These are phyloP conservation scores for Lathyrus aphaca DNA, from an alignment of 306 rosid genomes.

Conservation along the genomic window DNA sequence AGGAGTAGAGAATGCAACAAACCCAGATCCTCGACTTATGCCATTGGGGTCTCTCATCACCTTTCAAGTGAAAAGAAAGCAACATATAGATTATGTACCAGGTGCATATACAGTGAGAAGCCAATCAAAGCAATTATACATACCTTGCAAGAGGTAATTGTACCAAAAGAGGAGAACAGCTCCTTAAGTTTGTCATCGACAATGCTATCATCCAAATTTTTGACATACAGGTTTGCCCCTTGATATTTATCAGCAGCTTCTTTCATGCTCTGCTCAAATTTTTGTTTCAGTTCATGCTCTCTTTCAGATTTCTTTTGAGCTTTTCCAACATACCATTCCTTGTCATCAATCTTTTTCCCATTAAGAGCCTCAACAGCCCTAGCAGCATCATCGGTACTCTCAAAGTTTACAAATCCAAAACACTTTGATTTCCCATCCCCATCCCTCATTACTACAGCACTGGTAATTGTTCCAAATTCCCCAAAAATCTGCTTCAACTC, in stretches of 20 bases:
- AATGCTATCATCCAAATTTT: slow-evolving; percentile 71
- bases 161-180: slow-evolving; percentile 57
- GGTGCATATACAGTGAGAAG: slow-evolving; percentile 11
- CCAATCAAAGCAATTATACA: slow-evolving; percentile 28
- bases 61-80: slow-evolving; percentile 48
- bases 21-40: slow-evolving; percentile 90
- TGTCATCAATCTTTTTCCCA: slow-evolving; percentile 59
- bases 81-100: slow-evolving; percentile 13
- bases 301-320: slow-evolving; percentile 70
- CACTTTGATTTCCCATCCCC: slow-evolving; percentile 92
- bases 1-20: slow-evolving; percentile 93
- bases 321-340: slow-evolving; percentile 81
- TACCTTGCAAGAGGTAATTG: slow-evolving; percentile 70
- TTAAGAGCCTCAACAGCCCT: slow-evolving; percentile 69
- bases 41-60: slow-evolving; percentile 98
- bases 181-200: slow-evolving; percentile 67
- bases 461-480: slow-evolving; percentile 79
- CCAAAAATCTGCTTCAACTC: slow-evolving; percentile 71
- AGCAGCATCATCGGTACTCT: slow-evolving; percentile 73
- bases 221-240: slow-evolving; percentile 70
- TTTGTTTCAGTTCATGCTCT: slow-evolving; percentile 63
- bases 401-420: slow-evolving; percentile 97
- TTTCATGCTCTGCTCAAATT: slow-evolving; percentile 66
- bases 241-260: slow-evolving; percentile 65
- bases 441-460: slow-evolving; percentile 94